Conservation (phyloP, 805 yeast species). For the Dipodascus albidus region DNA sequence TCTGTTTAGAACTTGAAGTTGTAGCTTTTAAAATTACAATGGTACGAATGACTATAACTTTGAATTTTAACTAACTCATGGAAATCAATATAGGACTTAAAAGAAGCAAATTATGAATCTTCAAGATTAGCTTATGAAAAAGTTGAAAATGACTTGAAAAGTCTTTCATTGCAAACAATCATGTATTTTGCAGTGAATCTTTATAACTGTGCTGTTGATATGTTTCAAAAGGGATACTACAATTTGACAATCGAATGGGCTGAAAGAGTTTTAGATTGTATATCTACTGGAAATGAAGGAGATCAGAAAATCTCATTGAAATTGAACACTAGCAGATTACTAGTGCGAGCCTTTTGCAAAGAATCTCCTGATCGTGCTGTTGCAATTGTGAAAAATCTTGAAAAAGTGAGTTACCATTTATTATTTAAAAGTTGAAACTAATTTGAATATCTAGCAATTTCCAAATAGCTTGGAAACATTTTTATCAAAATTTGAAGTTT, state of each 20-base stretch:
- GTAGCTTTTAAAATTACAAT: not conserved
- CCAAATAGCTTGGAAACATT: not conserved
- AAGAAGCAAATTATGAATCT: not conserved
- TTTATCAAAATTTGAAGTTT: not conserved
- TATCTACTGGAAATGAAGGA: not conserved
- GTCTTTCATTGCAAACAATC: not conserved
- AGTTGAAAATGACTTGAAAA: not conserved
- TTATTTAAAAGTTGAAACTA: too few species aligned
- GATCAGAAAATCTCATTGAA: not conserved
- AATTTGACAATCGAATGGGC: not conserved
- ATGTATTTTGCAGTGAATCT: not conserved
- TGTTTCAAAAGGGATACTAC: not conserved
- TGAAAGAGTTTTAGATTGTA: not conserved
- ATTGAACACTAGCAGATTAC: not conserved
- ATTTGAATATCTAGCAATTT: not conserved
- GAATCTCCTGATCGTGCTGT: not conserved
- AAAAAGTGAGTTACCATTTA: too few species aligned
- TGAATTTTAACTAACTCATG: not conserved
- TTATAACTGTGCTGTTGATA: not conserved
- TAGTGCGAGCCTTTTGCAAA: not conserved
- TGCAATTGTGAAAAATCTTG: not conserved
- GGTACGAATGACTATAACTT: not conserved
- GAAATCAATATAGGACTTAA: not conserved
- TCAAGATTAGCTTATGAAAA: not conserved
- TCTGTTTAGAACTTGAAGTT: not conserved